These are phyloP conservation scores for Coniochaeta sp. DNA, from an alignment of 2,329 filamentous ascomycete genomes.

Conservation along the genomic window DNA sequence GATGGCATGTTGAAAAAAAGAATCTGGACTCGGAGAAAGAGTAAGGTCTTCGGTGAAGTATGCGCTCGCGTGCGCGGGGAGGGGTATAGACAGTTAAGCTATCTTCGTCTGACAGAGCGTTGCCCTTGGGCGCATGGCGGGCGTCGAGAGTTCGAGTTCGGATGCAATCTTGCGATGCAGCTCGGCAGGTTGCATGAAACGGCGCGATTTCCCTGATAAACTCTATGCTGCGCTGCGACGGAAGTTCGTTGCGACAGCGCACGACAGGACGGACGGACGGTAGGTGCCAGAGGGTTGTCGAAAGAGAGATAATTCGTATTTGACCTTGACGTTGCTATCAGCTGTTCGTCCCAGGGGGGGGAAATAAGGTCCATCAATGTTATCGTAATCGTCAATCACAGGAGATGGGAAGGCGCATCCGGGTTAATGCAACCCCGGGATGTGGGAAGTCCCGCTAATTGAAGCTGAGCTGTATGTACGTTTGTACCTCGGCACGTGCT, in stretches of 20 bases:
- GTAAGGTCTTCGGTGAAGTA: too few species aligned
- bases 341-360: neutral
- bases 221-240: neutral
- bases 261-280: neutral
- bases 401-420: neutral
- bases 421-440: neutral
- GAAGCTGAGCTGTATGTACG: too few species aligned
- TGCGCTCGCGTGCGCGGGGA: too few species aligned
- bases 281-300: neutral
- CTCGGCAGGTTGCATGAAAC: neutral
- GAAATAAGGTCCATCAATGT: neutral
- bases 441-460: neutral
- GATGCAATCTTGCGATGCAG: neutral
- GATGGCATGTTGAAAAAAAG: slow-evolving; percentile 17
- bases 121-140: slow-evolving; percentile 1
- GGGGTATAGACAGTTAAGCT: neutral
- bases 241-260: neutral
- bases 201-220: neutral
- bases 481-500: neutral
- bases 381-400: too few species aligned
- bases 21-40: too few species aligned
- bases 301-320: neutral
- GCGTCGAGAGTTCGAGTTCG: neutral
- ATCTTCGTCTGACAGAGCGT: neutral
- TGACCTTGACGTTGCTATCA: neutral